Conservation (phyloP, 768 basidiomycete species). For the Coprinellus micaceus region DNA sequence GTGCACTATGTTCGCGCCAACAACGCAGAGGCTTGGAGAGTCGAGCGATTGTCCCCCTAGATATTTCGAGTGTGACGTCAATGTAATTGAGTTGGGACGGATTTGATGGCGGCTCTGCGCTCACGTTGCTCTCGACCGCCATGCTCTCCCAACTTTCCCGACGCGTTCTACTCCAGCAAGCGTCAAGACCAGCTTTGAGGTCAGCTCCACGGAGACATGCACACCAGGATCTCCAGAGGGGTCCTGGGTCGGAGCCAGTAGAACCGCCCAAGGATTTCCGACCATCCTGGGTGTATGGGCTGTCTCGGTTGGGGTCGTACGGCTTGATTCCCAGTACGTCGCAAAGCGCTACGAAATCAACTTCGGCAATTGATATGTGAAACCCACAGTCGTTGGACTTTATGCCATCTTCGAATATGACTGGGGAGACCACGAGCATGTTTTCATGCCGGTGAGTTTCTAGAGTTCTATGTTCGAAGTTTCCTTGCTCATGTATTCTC, state of each 20-base stretch:
- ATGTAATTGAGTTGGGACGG: conserved; percentile 5
- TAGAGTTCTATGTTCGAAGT: not conserved
- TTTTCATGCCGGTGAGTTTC: conserved; percentile 59
- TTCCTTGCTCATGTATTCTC: not conserved
- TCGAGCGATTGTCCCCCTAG: conserved; percentile 76
- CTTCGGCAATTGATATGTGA: not conserved
- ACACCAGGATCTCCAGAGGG: conserved; percentile 4
- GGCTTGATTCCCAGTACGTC: conserved; percentile 53
- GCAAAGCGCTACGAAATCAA: not conserved
- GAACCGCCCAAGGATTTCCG: conserved; percentile 43
- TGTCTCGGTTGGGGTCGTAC: conserved; percentile 48
- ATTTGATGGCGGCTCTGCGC: not conserved
- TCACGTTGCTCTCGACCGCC: not conserved
- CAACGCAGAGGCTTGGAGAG: conserved; percentile 59
- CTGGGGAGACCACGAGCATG: conserved; percentile 69
- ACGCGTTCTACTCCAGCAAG: not conserved
- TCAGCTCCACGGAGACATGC: not conserved
- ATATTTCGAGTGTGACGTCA: not conserved
- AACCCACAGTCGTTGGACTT: conserved; percentile 41
- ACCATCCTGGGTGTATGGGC: conserved; percentile 58
- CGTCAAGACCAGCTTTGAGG: not conserved
- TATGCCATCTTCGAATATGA: conserved; percentile 64
- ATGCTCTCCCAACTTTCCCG: conserved; percentile 7
- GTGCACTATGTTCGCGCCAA: conserved; percentile 64
- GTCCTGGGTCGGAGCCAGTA: not conserved